Evolutionary conservation across 163 green algal species (phyloP), one percentile per base, ranked within the genome.

Genomic region (Scenedesmus sp.): DNA sequence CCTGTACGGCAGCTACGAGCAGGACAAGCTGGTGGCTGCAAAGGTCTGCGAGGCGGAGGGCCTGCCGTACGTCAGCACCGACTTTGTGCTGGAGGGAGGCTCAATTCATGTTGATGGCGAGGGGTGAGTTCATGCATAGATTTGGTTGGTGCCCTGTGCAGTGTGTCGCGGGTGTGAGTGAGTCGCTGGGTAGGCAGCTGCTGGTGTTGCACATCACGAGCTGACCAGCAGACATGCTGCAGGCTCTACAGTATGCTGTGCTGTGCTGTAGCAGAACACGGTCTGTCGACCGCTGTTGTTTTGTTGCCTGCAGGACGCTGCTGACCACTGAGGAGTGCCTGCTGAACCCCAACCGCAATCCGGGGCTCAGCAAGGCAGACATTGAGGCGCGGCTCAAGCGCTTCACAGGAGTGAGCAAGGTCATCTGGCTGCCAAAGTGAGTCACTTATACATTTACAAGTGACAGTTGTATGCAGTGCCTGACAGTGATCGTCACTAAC

Each of bases 321-420:
- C 82, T 94, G 46, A 94, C 91, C 12, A 94, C 91, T 12, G 91
- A 94, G 60, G 91, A 92, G 88, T 94, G 91, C 20, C 91, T 94
- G 79, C 82, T 94, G 60, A 10, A 94, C 88, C 87, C 79, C 76
- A 94, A 93, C 64, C 91, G 91, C 70, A 94, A 94, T 73, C 91
- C 91, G 15, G 15, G 34, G 20, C 62, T 94, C 15, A 87, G 13
- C 64, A 92, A 94, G 70, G 12, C 3, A 18, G 82, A 94, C 26
- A 90, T 94, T 52, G 91, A 94, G 74, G 87, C 52, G 26, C 52
- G 79, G 3, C 82, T 94, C 34, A 86, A 86, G 64, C 88, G 88
- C 16, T 86, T 76, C 59, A 82, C 62, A 23, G 91, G 91, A 7
- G 91, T 88, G 9, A 84, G 26, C 62, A 94, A 92, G 55, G 83